phyloP scores from a whole-genome alignment of 2,329 filamentous ascomycete species.

The Colletotrichum gigasporum region DNA sequence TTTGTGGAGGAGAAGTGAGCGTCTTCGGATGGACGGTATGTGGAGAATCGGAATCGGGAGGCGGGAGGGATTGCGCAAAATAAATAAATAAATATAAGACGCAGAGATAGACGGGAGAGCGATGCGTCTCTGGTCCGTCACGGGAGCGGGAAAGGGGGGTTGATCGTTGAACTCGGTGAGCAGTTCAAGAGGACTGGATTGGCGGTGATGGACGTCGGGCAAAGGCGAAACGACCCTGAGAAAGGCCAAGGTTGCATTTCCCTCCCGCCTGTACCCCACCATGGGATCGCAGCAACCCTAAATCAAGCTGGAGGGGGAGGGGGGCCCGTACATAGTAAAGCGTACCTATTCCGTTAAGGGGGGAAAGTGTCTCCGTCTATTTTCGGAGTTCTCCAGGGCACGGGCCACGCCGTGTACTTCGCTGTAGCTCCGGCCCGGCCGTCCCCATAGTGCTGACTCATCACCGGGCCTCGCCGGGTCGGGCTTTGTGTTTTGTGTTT shows the following conservation, averaged over 20 bases:
- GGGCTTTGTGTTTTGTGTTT: no score
- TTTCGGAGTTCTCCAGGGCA: background rate
- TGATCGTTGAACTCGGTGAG: constrained; percentile 15
- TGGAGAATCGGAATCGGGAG: background rate
- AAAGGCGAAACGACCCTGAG: constrained; percentile 20
- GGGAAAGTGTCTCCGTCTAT: background rate
- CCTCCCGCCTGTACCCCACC: constrained; percentile 20
- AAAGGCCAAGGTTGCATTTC: constrained; percentile 30
- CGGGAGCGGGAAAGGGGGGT: background rate
- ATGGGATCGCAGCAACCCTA: constrained; percentile 15
- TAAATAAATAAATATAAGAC: background rate
- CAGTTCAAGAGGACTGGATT: background rate
- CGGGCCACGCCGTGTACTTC: background rate
- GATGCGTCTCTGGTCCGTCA: background rate
- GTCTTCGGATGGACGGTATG: background rate
- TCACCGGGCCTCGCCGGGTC: no score
- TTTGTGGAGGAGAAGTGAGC: background rate
- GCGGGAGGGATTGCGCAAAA: background rate
- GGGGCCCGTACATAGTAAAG: no score
- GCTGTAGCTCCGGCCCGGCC: background rate
- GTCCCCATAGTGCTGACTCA: background rate
- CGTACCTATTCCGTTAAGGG: no score
- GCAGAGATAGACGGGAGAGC: background rate
- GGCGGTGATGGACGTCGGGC: constrained; percentile 24
- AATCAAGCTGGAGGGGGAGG: constrained; percentile 18